Evolutionary conservation across 768 basidiomycete species (phyloP), one percentile per base, ranked within the genome.

Genomic region (Pisolithus orientalis): DNA sequence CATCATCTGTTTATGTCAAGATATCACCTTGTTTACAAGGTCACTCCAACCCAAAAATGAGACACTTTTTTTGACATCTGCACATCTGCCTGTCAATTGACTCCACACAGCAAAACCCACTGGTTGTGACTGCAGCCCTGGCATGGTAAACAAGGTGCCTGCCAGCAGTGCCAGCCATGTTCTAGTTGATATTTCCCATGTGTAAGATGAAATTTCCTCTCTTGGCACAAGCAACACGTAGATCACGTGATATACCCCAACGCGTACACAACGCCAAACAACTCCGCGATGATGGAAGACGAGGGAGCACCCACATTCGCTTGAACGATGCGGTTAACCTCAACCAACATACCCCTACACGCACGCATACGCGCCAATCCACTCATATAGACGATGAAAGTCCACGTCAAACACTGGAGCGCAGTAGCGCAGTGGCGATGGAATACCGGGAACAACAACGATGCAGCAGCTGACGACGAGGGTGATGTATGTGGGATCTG

Each of bases 371-470:
- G 13, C 39, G 10, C n/a, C n/a, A 21, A 21, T 7, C 39, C 32
- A n/a, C 8, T 8, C 16, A 25, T 38, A 27, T 62, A 28, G 29
- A 39, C 44, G 44, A 92, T 94, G 91, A 93, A 86, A 65, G 83
- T 94, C 17, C 81, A 71, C 38, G 75, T 95, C 57, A 93, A 92
- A 65, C 79, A 81, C 59, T 93, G 89, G 87, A 83, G 90, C 67
- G 87, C 88, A 3, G 86, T 95, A 39, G 93, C 91, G 0, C 83
- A 87, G 62, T 94, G 91, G 92, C 78, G 84, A 31, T 94, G 91
- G 91, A 84, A 92, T 59, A 76, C 73, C 8, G 69, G 72, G 44
- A 65, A 53, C 59, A 59, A 55, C 38, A 64, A 68, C 32, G 64
- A 65, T 32, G 40, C n/a, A 6, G 10, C n/a, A n/a, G 4, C 31